A percentile compares a stretch with the other conserved stretches of the same genome.
These are phyloP conservation scores for Auricularia sp. DNA, from an alignment of 768 basidiomycete species.

Conservation along the genomic window DNA sequence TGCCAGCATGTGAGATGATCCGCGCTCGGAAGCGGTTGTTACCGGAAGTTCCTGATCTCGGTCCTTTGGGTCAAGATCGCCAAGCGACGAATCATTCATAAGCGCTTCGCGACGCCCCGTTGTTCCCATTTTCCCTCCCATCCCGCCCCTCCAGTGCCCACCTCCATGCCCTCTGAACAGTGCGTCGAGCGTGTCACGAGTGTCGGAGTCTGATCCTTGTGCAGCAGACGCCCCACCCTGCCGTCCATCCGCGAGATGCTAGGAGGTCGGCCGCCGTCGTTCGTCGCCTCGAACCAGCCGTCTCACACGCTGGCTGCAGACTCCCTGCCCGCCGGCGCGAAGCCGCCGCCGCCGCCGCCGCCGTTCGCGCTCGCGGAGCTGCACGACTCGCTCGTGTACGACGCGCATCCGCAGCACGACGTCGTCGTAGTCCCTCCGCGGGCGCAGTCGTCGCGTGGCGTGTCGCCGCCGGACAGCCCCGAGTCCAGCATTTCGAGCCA, in stretches of 20 bases:
- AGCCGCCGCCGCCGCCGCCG: not conserved
- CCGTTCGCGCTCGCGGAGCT: conserved; percentile 6
- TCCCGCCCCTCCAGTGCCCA: not conserved
- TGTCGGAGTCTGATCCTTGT: not conserved
- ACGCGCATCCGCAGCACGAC: not conserved
- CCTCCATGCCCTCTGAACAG: not conserved
- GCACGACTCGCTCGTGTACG: not conserved
- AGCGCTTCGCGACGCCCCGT: not conserved
- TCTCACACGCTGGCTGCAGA: not conserved
- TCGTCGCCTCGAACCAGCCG: not conserved
- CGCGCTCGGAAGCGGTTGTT: not conserved
- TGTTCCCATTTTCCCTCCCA: not conserved
- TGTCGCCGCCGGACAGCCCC: conserved; percentile 1
- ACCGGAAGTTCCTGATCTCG: not conserved
- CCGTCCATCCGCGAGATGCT: conserved; percentile 9
- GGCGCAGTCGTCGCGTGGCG: not conserved
- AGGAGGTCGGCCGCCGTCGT: conserved; percentile 4
- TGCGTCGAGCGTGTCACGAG: not conserved
- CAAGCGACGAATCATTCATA: not conserved
- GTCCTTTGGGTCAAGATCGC: not conserved
- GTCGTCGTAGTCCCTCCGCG: not conserved
- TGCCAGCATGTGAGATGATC: not conserved
- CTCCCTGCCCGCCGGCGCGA: not conserved
- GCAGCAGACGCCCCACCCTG: conserved; percentile 3
- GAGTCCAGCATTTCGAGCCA: not conserved